Evolutionary conservation across 164 flowering plant species (phyloP).

Genomic region (Vitis labrusca): DNA sequence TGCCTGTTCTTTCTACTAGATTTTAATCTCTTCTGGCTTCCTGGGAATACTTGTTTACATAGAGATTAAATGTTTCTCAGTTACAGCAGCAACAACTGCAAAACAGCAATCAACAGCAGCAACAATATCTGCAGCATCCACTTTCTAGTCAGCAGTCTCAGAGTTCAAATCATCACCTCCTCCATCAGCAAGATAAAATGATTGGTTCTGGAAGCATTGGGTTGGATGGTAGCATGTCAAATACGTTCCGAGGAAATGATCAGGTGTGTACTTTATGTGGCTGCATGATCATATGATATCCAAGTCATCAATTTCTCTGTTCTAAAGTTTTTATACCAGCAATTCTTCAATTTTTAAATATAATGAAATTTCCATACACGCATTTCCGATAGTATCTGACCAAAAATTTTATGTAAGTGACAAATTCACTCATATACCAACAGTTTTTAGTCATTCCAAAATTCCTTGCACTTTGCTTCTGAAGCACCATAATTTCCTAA

Average conservation of each 20-base stretch:
- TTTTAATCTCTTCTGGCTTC: not conserved
- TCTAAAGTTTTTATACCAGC: too few species aligned
- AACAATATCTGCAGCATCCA: constrained; percentile 29
- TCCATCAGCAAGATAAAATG: constrained; percentile 37
- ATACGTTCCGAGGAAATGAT: constrained; percentile 38
- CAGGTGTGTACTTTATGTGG: constrained; percentile 29
- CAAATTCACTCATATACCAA: too few species aligned
- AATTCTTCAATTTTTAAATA: too few species aligned
- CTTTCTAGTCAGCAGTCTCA: constrained; percentile 38
- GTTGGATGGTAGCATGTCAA: constrained; percentile 38
- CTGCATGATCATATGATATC: not conserved
- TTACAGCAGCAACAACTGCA: constrained; percentile 40
- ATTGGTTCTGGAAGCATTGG: constrained; percentile 27
- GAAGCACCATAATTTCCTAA: too few species aligned
- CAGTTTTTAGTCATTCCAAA: too few species aligned
- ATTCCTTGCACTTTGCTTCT: too few species aligned
- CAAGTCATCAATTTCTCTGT: too few species aligned
- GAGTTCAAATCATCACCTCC: constrained; percentile 23
- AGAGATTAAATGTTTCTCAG: constrained; percentile 11
- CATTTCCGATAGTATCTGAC: too few species aligned
- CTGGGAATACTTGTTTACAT: not conserved
- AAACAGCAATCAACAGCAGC: constrained; percentile 27
- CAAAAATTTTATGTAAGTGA: too few species aligned
- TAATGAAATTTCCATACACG: too few species aligned
- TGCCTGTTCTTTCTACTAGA: not conserved